Base-by-base conservation (phyloP, 176 grass and related monocot species). In the Metroxylon sagu region DNA sequence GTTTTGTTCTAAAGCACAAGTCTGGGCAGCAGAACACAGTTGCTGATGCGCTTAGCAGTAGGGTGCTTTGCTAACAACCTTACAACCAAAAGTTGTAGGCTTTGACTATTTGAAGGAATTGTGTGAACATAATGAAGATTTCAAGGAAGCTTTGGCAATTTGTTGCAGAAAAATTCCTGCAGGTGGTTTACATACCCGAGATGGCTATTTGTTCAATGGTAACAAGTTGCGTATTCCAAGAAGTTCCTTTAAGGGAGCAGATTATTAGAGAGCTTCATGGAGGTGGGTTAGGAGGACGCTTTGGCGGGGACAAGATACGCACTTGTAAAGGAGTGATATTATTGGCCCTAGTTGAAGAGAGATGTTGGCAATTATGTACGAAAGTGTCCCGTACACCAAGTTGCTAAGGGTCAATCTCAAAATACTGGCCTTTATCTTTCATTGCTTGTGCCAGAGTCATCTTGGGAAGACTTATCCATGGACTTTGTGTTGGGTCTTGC, bases 261-360 rank as follows among this genome's bases (percentile, higher is more conserved):
- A 25, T 69, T n/a, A 76, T 76, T 8, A 56, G 35, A 21, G 64
- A 76, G 29, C 53, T 76, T 4, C 62, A 76, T 19, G n/a, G n/a
- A n/a, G n/a, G n/a, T n/a, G n/a, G n/a, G n/a, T n/a, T n/a, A n/a
- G n/a, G n/a, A n/a, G n/a, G n/a, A n/a, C 62, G 60, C 48, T 49
- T 50, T 29, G 73, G 53, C 0, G 3, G 39, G 4, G 73, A 68
- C 1, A 67, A 76, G 48, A 59, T 31, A 56, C 3, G 27, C 51
- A 26, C 10, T 76, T 48, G 19, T 68, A 12, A 16, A 60, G 18
- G 8, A 58, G 17, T 25, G 54, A 10, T 76, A 66, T 30, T 76
- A 58, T 68, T 76, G 52, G 73, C 31, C 53, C 4, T 48, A 59
- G 17, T 48, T 51, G 7, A 43, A 29, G 3, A 15, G 53, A 19